These are phyloP conservation scores for Avicennia marina DNA, from an alignment of 257 asterid genomes.

Conservation along the genomic window DNA sequence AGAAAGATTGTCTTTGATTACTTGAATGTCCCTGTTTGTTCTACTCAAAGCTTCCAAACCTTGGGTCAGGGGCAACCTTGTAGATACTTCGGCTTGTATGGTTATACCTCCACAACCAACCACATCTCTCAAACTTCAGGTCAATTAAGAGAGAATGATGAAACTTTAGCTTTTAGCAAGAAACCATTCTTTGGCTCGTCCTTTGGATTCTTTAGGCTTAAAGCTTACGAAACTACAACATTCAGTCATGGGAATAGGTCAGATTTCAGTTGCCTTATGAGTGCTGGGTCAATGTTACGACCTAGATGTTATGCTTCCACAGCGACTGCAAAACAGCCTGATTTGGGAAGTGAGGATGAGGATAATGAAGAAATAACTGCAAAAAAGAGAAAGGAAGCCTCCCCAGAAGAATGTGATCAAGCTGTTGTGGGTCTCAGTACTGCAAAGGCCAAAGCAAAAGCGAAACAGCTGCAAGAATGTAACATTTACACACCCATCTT, in stretches of 20 bases:
- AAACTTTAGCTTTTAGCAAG: slow-evolving; percentile 23
- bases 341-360: slow-evolving; percentile 55
- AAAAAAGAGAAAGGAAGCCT: slow-evolving; percentile 70
- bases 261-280: slow-evolving; percentile 30
- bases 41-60: slow-evolving; percentile 35
- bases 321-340: slow-evolving; percentile 65
- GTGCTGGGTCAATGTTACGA: slow-evolving; percentile 40
- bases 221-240: slow-evolving; percentile 24
- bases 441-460: slow-evolving; percentile 89
- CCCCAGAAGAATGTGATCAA: slow-evolving; percentile 91
- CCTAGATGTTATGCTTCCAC: slow-evolving; percentile 51
- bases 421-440: slow-evolving; percentile 80
- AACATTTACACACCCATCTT: slow-evolving; percentile 38
- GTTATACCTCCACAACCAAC: slow-evolving; percentile 34
- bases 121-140: slow-evolving; percentile 26
- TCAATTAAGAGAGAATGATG: slow-evolving; percentile 23
- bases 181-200: slow-evolving; percentile 25
- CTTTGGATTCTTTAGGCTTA: slow-evolving; percentile 29
- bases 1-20: slow-evolving; percentile 45
- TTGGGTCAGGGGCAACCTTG: slow-evolving; percentile 30
- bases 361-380: slow-evolving; percentile 43
- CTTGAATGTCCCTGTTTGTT: slow-evolving; percentile 38
- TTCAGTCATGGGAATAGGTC: slow-evolving; percentile 28
- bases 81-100: slow-evolving; percentile 23
- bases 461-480: slow-evolving; percentile 62